A percentile compares a stretch with the other conserved stretches of the same genome.
Conservation (phyloP, 768 basidiomycete genomes). For the Pulveroboletus sp. region DNA sequence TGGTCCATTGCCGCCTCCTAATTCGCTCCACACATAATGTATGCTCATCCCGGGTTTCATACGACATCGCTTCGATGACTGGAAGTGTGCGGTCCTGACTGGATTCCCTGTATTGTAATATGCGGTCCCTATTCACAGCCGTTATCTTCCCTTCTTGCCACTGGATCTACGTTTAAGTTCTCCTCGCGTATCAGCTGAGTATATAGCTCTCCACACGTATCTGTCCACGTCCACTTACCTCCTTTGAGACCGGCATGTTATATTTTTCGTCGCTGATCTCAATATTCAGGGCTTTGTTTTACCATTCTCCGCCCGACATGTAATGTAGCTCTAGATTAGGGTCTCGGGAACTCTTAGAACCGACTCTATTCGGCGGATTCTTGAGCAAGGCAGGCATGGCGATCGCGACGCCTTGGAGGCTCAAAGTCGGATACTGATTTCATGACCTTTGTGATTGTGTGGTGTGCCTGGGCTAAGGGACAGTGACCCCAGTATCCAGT, state of each 20-base stretch:
- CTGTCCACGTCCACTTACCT: too few relatives aligned
- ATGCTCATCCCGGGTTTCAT: not conserved
- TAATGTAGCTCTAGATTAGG: constrained; percentile 6
- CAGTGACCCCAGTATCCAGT: too few relatives aligned
- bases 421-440: too few relatives aligned
- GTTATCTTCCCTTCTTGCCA: not conserved
- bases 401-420: too few relatives aligned
- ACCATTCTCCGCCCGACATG: not conserved
- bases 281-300: not conserved
- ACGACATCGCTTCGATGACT: not conserved
- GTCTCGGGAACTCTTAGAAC: not conserved
- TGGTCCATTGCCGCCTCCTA: not conserved
- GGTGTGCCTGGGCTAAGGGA: too few relatives aligned
- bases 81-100: not conserved
- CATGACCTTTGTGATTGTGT: too few relatives aligned
- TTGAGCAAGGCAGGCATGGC: too few relatives aligned
- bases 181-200: not conserved
- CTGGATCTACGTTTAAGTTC: constrained; percentile 1
- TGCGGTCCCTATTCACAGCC: not conserved
- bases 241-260: not conserved
- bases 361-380: too few relatives aligned
- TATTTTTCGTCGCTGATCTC: not conserved
- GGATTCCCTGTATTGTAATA: constrained; percentile 16
- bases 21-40: not conserved
- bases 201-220: too few relatives aligned